Base-by-base conservation (phyloP, 2,329 filamentous ascomycete species). In the Stagonosporopsis cucurbitacearum region DNA sequence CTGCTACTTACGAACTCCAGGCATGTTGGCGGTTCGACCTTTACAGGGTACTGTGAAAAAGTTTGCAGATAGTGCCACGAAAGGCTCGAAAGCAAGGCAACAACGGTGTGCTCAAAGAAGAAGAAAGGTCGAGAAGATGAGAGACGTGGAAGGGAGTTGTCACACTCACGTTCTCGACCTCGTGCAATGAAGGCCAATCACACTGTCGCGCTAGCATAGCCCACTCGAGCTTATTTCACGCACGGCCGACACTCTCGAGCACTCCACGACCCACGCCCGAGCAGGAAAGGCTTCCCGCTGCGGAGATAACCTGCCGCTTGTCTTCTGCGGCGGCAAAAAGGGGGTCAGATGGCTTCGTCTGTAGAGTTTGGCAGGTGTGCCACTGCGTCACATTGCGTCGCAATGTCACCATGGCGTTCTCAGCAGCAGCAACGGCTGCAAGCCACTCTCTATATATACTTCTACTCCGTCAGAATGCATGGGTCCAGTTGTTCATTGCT, bases 1-100 rank as follows among this genome's bases (percentile, higher is more conserved):
- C 25, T n/a, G 42, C 47, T 50, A 76, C 74, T 71, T 70, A 76
- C 74, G 74, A 55, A 76, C 73, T 63, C 74, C 74, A 56, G 74
- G 74, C 74, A 76, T 76, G 59, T 43, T 70, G 64, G 50, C 26
- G 47, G 42, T 37, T 41, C 50, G 39, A 15, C 30, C 23, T 20
- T 6, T 36, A 11, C 32, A 12, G 6, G 6, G 6, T 7, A 1
- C 6, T 40, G 46, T 6, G 6, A 39, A 25, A 4, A 17, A 2
- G 20, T 25, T 23, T 30, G 12, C 2, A 17, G 26, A 15, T 39
- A 33, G 26, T 26, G 28, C 36, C 2, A n/a, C 13, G 23, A 40
- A 36, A 42, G 19, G 26, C 20, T 22, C 15, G 26, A 30, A 13
- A 28, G 12, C 15, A 6, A 13, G 13, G 20, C 13, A 32, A 39